Conservation (phyloP, 306 rosid genomes). For the Heteromeles arbutifolia region DNA sequence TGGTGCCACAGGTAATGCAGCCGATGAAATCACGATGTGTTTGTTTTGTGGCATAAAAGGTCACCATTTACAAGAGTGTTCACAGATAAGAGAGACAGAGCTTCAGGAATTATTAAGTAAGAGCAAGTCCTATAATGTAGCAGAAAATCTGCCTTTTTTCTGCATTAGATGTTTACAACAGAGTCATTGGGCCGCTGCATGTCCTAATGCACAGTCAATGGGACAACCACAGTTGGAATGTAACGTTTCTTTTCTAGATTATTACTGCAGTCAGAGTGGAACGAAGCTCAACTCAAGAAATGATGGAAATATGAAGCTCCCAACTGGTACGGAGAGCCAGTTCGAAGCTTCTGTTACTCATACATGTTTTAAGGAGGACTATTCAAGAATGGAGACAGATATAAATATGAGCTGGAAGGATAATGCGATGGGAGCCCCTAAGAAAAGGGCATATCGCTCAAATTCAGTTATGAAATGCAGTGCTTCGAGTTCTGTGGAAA, state of each 20-base stretch:
- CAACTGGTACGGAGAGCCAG: slow-evolving; percentile 14
- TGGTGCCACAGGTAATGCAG: slow-evolving; percentile 21
- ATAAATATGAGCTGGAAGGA: slow-evolving; percentile 26
- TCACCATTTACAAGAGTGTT: slow-evolving; percentile 51
- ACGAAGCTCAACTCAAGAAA: slow-evolving; percentile 16
- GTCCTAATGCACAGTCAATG: slow-evolving; percentile 36
- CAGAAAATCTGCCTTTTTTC: slow-evolving; percentile 28
- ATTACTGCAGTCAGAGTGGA: slow-evolving; percentile 18
- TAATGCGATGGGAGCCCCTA: slow-evolving; percentile 15
- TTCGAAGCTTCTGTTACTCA: slow-evolving; percentile 20
- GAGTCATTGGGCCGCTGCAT: slow-evolving; percentile 65
- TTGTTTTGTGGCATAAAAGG: slow-evolving; percentile 70
- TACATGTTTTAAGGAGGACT: slow-evolving; percentile 11
- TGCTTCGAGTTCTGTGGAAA: slow-evolving; percentile 31
- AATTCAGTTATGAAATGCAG: slow-evolving; percentile 23
- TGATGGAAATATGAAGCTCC: slow-evolving; percentile 28
- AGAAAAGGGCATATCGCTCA: slow-evolving; percentile 22
- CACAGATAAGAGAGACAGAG: slow-evolving; percentile 34
- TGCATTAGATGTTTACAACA: slow-evolving; percentile 58
- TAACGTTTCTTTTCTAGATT: slow-evolving; percentile 15
- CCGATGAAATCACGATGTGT: slow-evolving; percentile 35
- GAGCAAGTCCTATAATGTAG: slow-evolving; percentile 24
- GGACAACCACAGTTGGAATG: slow-evolving; percentile 27
- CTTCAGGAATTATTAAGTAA: slow-evolving; percentile 49
- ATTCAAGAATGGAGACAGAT: slow-evolving; percentile 19